phyloP scores from a whole-genome alignment of 768 basidiomycete species.

The Cytidiella melzeri region DNA sequence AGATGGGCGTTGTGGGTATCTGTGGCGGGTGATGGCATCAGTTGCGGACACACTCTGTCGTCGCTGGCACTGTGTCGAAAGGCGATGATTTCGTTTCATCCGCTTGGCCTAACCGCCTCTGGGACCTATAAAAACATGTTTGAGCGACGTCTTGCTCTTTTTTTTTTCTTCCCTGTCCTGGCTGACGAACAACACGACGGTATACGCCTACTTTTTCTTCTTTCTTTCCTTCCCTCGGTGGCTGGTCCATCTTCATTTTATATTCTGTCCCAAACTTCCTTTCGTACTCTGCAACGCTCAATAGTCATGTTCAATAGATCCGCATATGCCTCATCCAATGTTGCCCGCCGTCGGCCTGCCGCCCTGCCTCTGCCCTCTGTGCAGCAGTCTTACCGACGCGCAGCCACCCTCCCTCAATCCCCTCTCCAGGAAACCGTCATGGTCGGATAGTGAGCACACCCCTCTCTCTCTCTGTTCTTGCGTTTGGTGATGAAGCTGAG shows the following conservation, averaged over 20 bases:
- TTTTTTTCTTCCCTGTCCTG: neutral
- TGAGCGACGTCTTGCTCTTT: neutral
- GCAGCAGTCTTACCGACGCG: neutral
- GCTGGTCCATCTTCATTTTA: constrained; percentile 5
- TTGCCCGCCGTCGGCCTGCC: neutral
- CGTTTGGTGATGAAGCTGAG: no score
- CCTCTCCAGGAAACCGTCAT: constrained; percentile 1
- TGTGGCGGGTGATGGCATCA: neutral
- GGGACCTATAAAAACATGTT: neutral
- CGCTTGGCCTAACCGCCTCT: no score
- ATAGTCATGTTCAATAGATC: constrained; percentile 5
- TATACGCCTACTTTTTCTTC: constrained; percentile 2
- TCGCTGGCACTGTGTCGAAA: neutral
- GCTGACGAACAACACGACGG: neutral
- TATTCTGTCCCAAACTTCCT: neutral
- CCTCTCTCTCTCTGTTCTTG: no score
- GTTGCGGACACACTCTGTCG: neutral
- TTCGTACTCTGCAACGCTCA: neutral
- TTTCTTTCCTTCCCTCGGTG: neutral
- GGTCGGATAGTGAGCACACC: neutral
- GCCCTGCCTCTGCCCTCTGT: neutral
- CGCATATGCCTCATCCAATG: neutral
- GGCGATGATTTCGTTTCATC: neutral
- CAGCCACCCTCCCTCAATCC: constrained; percentile 2
- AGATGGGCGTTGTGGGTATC: no score